These are phyloP conservation scores for Lasiosphaeris hirsuta DNA, from an alignment of 495 filamentous ascomycete genomes.

Conservation along the genomic window DNA sequence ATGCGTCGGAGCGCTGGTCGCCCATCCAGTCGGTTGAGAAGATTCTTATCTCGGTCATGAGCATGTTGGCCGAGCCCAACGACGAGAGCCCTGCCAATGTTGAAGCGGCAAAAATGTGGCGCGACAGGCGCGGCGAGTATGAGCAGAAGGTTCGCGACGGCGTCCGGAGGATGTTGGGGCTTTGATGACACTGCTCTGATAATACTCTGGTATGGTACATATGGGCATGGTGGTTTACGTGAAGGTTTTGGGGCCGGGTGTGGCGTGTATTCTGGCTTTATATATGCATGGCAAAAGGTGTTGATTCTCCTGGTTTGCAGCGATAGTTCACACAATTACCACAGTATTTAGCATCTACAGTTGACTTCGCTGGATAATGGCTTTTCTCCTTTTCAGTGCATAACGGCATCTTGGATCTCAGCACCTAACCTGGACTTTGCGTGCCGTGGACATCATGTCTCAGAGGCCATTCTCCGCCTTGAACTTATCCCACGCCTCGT, in stretches of 20 bases:
- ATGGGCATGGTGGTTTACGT: not conserved
- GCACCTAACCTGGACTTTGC: not conserved
- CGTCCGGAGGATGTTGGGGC: constrained; percentile 54
- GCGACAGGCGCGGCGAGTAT: constrained; percentile 78
- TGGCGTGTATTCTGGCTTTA: not conserved
- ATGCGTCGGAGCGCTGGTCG: constrained; percentile 90
- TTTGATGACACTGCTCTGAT: constrained; percentile 27
- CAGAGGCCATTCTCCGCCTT: constrained; percentile 81
- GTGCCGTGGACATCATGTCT: constrained; percentile 14
- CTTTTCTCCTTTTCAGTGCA: no score
- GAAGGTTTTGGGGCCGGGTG: not conserved
- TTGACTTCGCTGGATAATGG: not conserved
- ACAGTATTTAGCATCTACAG: not conserved
- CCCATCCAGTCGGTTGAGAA: constrained; percentile 98
- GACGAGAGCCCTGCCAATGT: constrained; percentile 98
- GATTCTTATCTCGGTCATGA: constrained; percentile 97
- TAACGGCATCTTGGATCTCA: not conserved
- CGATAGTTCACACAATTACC: not conserved
- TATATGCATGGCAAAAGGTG: constrained; percentile 8
- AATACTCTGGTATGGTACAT: not conserved
- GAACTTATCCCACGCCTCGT: constrained; percentile 99
- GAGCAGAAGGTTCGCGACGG: constrained; percentile 82
- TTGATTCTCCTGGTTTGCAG: not conserved
- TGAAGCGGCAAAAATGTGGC: constrained; percentile 98
- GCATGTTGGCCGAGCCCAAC: constrained; percentile 97